Evolutionary conservation across 140 eudicot genomes (phyloP), one percentile per base, ranked within the genome.

Genomic region (Anethum foeniculum): DNA sequence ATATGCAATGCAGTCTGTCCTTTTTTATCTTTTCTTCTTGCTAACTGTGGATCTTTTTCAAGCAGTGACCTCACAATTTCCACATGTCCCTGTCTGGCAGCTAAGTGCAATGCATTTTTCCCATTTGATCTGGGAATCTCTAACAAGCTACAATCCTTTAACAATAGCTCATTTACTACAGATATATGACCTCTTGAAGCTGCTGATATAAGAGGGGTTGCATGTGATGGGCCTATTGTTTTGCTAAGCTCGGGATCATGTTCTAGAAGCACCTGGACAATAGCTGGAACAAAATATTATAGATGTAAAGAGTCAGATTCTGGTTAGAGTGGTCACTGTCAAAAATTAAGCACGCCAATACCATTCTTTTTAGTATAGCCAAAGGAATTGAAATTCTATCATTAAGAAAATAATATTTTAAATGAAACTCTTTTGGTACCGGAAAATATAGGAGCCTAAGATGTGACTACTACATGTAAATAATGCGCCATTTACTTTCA

Each of bases 1-100:
- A 95, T 90, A 86, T 95, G 99, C 64, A 95, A 87, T 39, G 99
- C 96, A 65, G 99, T 92, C 71, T 95, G 99, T 49, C 97, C 97
- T 82, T 95, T 95, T 81, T 80, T 92, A 83, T 95, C 99, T 34
- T 91, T 92, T 79, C 88, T 90, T 81, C 93, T 85, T 48, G 97
- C 99, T 77, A 95, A 79, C 36, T 83, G 83, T 21, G 96, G 88
- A 76, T 95, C 97, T 81, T 88, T 93, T 12, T 91, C 88, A 13
- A 95, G 97, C 89, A 95, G 84, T 56, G 92, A 91, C 65, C 80
- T 85, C 56, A 95, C 99, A 64, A 95, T 87, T 52, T 90, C 97
- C 36, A 80, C 95, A 77, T 90, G 97, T 49, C 99, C 97, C 32
- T 87, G 86, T 51, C 97, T 87, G 69, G 92, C 99, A 71, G 99